Base-by-base conservation (phyloP, 495 filamentous ascomycete species). In the Xylaria grammica region DNA sequence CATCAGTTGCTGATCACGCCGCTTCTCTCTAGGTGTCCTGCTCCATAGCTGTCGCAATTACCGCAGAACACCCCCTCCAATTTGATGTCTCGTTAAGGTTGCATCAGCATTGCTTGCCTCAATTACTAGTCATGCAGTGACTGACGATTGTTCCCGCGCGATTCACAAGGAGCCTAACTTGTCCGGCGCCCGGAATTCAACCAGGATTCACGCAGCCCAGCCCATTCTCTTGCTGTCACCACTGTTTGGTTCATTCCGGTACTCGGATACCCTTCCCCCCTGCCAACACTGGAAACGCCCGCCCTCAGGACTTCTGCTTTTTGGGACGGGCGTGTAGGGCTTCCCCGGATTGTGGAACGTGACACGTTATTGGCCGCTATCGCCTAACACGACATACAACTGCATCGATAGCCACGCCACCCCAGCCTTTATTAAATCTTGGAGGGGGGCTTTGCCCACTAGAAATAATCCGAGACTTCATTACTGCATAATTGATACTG, bases 331-430 rank as follows among this genome's bases (percentile, higher is more conserved):
- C 30, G 52, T 57, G 40, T 57, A 51, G 46, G 55, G 62, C 54
- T 67, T 68, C 62, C 62, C 66, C 66, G 36, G 56, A 65, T 67
- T 65, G 69, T 70, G 63, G 59, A 59, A 72, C 66, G 63, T 52
- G 61, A 66, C 63, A 60, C 60, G 32, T 58, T 44, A 62, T 70
- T 62, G 65, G 69, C 59, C 61, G 62, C 54, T 40, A 32, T 61
- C 29, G 38, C 59, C 61, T 49, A 60, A 59, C 49, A 74, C 62
- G 59, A 66, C 60, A 62, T 66, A 53, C 38, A 24, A 44, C 46
- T 60, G 58, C 65, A 60, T 68, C 65, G 60, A 52, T 50, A 61
- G 65, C 54, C 26, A 60, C 63, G 55, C 63, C 63, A 65, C 63
- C n/a, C 49, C 19, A 54, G n/a, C 11, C 53, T 38, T 49, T n/a